phyloP scores from a whole-genome alignment of 2,329 filamentous ascomycete genomes.

The Pyricularia pennisetigena region DNA sequence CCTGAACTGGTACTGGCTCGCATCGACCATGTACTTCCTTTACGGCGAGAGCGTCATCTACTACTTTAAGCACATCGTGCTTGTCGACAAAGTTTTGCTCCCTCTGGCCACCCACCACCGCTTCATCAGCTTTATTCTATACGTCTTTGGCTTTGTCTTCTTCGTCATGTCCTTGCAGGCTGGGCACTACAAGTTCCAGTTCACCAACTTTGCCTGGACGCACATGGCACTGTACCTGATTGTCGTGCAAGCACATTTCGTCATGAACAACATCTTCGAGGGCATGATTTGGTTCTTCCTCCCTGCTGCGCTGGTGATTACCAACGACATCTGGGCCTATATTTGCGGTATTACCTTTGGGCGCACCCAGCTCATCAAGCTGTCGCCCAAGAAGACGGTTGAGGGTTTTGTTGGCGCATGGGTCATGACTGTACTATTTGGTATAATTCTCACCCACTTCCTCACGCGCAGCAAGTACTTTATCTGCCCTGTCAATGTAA shows the following conservation, averaged over 20 bases:
- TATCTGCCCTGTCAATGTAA: slow-evolving; percentile 86
- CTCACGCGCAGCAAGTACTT: slow-evolving; percentile 93
- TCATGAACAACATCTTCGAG: slow-evolving; percentile 99
- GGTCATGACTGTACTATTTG: slow-evolving; percentile 88
- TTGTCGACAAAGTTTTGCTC: slow-evolving; percentile 86
- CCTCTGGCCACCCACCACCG: slow-evolving; percentile 94
- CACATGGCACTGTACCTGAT: slow-evolving; percentile 99
- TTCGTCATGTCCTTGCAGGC: slow-evolving; percentile 93
- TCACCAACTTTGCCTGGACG: slow-evolving; percentile 98
- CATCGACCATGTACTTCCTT: slow-evolving; percentile 98
- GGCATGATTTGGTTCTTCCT: slow-evolving; percentile 99
- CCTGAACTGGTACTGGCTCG: slow-evolving; percentile 98
- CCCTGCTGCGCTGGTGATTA: slow-evolving; percentile 88
- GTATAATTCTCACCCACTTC: slow-evolving; percentile 69
- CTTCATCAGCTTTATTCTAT: slow-evolving; percentile 98
- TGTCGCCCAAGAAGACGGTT: slow-evolving; percentile 98
- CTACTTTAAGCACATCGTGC: slow-evolving; percentile 97
- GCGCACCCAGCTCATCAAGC: slow-evolving; percentile 90
- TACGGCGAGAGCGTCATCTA: slow-evolving; percentile 99
- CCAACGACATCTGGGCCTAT: slow-evolving; percentile 97
- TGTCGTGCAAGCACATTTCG: slow-evolving; percentile 94
- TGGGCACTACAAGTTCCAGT: slow-evolving; percentile 96
- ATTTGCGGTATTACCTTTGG: slow-evolving; percentile 96
- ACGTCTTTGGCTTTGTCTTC: slow-evolving; percentile 97
- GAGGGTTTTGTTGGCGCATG: slow-evolving; percentile 95